Evolutionary conservation across 2,329 filamentous ascomycete species (phyloP).

Genomic region (Exophiala sp.): DNA sequence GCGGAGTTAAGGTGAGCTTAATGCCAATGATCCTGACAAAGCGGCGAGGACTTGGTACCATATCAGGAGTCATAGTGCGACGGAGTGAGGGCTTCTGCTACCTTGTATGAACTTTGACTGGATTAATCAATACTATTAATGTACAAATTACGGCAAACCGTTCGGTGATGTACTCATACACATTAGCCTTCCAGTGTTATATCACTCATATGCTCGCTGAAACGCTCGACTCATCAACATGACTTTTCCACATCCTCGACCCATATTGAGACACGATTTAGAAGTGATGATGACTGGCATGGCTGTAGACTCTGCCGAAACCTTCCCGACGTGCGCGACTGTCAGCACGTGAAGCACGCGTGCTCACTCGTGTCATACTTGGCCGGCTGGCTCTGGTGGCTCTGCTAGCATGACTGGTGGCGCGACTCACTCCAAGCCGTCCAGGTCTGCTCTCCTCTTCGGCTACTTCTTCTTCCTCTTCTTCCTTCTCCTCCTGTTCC

Average conservation of each 20-base stretch:
- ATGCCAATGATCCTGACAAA: no score
- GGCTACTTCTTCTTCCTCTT: not conserved
- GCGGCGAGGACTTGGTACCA: no score
- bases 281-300: conserved; percentile 17
- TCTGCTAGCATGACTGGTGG: not conserved
- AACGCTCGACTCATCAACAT: not conserved
- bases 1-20: no score
- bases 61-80: no score
- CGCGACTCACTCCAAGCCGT: not conserved
- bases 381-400: not conserved
- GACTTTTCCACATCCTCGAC: not conserved
- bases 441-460: not conserved
- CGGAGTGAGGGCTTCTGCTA: no score
- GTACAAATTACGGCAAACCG: no score
- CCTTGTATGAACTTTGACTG: no score
- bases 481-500: conserved; percentile 5
- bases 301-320: conserved; percentile 17
- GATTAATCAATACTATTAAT: no score
- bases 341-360: conserved; percentile 2
- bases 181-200: not conserved
- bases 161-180: no score
- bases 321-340: conserved; percentile 2
- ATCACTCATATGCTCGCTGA: not conserved
- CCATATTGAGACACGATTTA: not conserved
- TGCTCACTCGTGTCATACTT: conserved; percentile 5